Conservation (phyloP, 768 basidiomycete genomes). For the Hirschioporus abietinus region DNA sequence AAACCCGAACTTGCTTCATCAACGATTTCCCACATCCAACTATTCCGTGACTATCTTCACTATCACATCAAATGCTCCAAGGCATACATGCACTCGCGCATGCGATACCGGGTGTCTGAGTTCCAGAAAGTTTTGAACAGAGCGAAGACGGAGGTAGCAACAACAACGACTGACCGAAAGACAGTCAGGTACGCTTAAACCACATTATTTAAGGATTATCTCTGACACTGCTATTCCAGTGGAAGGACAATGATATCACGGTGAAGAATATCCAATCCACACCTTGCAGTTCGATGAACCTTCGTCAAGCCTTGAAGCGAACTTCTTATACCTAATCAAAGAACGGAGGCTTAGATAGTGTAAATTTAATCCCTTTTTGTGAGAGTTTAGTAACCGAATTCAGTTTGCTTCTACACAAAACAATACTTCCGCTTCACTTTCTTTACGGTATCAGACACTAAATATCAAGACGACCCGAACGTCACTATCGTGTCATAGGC, state of each 20-base stretch:
- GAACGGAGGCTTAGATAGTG: background rate
- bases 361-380: background rate
- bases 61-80: constrained; percentile 99
- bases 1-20: constrained; percentile 59
- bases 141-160: constrained; percentile 87
- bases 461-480: background rate
- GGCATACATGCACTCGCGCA: constrained; percentile 98
- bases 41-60: constrained; percentile 98
- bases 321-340: background rate
- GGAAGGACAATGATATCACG: constrained; percentile 19
- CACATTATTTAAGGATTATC: constrained; percentile 3
- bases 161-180: constrained; percentile 71
- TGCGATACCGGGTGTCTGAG: constrained; percentile 89
- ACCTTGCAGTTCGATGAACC: background rate
- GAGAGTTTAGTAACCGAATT: background rate
- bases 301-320: background rate
- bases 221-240: constrained; percentile 9
- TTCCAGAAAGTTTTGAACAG: constrained; percentile 96
- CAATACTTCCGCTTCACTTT: background rate
- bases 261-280: constrained; percentile 6
- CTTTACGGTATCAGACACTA: background rate
- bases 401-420: background rate
- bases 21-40: constrained; percentile 91
- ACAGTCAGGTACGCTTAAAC: constrained; percentile 71
- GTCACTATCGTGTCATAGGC: background rate